Conservation (phyloP, 495 filamentous ascomycete species). For the Penicilliopsis zonata region DNA sequence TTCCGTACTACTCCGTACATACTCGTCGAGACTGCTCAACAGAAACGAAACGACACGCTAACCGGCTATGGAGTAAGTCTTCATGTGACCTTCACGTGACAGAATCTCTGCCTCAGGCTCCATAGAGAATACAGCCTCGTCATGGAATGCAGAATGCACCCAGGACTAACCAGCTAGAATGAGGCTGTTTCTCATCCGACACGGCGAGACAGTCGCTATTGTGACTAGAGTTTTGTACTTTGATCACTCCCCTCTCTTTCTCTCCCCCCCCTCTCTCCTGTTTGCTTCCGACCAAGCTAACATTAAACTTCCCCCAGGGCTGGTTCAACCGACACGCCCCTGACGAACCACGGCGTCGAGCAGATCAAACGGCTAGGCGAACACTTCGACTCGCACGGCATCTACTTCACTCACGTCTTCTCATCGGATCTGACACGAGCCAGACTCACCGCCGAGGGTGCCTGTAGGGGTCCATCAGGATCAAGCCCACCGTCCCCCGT, state of each 20-base stretch:
- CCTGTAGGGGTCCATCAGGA: slow-evolving; percentile 7
- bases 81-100: too few relatives aligned
- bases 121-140: too few relatives aligned
- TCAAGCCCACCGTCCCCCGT: slow-evolving; percentile 4
- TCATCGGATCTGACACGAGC: slow-evolving; percentile 73
- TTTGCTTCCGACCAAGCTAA: neutral
- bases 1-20: too few relatives aligned
- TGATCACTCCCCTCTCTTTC: neutral
- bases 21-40: too few relatives aligned
- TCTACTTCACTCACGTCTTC: slow-evolving; percentile 51
- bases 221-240: slow-evolving; percentile 64
- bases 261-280: neutral
- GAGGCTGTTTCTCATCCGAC: slow-evolving; percentile 68
- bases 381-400: slow-evolving; percentile 15
- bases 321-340: slow-evolving; percentile 61
- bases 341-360: slow-evolving; percentile 72
- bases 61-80: too few relatives aligned
- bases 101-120: too few relatives aligned
- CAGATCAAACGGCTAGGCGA: slow-evolving; percentile 54
- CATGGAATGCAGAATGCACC: too few relatives aligned
- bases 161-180: too few relatives aligned
- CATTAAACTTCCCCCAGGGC: slow-evolving; percentile 39
- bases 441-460: slow-evolving; percentile 40
- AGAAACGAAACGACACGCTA: too few relatives aligned
- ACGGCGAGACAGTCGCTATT: slow-evolving; percentile 85